These are phyloP conservation scores for Triadica sebifera DNA, from an alignment of 345 rosid genomes.

Conservation along the genomic window DNA sequence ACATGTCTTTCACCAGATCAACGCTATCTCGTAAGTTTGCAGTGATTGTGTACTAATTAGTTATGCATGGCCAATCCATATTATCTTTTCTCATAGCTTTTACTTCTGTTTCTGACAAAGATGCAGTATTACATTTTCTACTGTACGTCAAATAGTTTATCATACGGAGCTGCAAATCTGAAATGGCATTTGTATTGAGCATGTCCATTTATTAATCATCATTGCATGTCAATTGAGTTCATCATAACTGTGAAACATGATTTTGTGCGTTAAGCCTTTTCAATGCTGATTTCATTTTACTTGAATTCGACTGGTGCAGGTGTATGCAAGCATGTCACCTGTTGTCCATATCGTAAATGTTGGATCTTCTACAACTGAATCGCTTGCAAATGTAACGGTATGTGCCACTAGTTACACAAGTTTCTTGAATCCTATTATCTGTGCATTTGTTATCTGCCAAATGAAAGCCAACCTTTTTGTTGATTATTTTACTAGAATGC, in stretches of 20 bases:
- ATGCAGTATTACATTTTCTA: background rate
- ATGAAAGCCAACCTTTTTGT: background rate
- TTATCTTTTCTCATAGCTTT: background rate
- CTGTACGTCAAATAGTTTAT: background rate
- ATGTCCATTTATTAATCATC: background rate
- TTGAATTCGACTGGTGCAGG: conserved; percentile 43
- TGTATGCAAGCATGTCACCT: conserved; percentile 58
- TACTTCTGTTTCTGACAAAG: background rate
- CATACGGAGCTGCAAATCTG: background rate
- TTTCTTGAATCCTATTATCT: background rate
- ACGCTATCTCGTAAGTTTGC: conserved; percentile 48
- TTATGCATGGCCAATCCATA: background rate
- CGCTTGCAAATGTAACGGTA: conserved; percentile 61
- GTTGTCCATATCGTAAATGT: conserved; percentile 60
- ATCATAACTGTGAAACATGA: background rate
- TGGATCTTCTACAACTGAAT: conserved; percentile 46
- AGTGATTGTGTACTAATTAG: background rate
- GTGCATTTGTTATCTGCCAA: background rate
- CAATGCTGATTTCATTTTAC: conserved; percentile 1
- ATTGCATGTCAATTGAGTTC: background rate
- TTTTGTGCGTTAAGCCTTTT: background rate
- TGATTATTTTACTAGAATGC: background rate
- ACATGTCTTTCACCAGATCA: conserved; percentile 64
- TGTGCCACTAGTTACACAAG: conserved; percentile 19
- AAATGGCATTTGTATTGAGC: background rate